Evolutionary conservation across 768 basidiomycete species (phyloP), one percentile per base, ranked within the genome.

Genomic region (Leccinum subgranulosum): DNA sequence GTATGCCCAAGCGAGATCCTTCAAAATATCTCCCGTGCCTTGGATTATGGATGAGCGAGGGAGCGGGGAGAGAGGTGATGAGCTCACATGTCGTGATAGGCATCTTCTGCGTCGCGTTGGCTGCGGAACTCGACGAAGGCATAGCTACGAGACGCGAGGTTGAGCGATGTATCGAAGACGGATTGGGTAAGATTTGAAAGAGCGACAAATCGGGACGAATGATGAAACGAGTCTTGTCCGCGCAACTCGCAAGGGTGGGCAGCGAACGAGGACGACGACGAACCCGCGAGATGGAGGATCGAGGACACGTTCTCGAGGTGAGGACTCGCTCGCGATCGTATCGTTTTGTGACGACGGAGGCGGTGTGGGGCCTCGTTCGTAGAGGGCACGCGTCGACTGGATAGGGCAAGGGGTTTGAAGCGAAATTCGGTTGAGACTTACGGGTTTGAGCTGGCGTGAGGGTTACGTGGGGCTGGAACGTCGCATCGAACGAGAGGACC

Each of bases 401-500:
- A 70, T 66, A 60, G 67, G 68, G 67, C 65, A 69, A 66, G 63
- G 69, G 66, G 67, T 65, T 73, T 59, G 60, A 61, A 72, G 63
- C 25, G 54, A 66, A 60, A 41, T 23, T 6, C 9, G 33, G 56
- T 54, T 66, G 12, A 62, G 33, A 92, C 91, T 90, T 79, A 93
- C 91, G 91, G 90, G 66, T 89, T 90, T 43, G 86, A 81, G 56
- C 79, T 81, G 17, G 87, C 83, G 61, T 86, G 80, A 0, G 86
- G 84, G 74, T 90, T 89, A 61, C 90, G 85, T 2, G 91, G 89
- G 2, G 92, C 92, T 17, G 92, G 92, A 15, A 94, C 90, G 69
- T 94, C 92, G 75, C 92, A 94, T 58, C 92, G 88, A 59, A 93
- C 82, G 28, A 94, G 80, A 55, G 87, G 87, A 17, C 92, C 92